Evolutionary conservation across 1,284 basidiomycete species (phyloP).

Genomic region (Amylostereum areolatum): DNA sequence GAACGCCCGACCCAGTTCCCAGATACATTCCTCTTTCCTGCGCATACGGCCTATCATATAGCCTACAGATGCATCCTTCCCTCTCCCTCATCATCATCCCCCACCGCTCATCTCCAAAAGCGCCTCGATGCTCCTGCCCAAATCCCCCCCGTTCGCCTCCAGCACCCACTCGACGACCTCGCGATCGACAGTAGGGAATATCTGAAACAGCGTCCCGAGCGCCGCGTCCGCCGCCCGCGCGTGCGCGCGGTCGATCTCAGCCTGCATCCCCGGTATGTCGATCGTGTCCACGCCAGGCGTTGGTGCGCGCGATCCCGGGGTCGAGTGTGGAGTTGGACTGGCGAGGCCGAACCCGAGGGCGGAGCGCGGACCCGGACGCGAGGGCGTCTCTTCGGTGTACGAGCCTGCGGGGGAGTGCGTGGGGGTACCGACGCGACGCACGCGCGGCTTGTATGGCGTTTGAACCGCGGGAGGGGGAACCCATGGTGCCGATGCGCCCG

Average conservation of each 20-base stretch:
- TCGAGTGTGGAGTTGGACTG: constrained; percentile 1
- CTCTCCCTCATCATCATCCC: no score
- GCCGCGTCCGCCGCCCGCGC: constrained; percentile 61
- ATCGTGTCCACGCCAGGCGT: constrained; percentile 46
- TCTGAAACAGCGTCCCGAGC: constrained; percentile 72
- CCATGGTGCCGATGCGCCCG: constrained; percentile 19
- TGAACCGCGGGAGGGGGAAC: constrained; percentile 38
- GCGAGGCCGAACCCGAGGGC: neutral
- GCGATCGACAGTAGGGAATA: constrained; percentile 76
- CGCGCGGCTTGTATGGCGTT: constrained; percentile 69
- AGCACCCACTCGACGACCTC: constrained; percentile 86
- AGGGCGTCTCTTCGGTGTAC: constrained; percentile 10
- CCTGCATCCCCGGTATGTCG: constrained; percentile 65
- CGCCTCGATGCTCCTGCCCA: constrained; percentile 85
- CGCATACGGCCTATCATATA: no score
- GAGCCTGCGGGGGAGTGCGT: constrained; percentile 16
- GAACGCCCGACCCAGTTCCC: no score
- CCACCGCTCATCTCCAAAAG: constrained; percentile 72
- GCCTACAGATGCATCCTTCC: no score
- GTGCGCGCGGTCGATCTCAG: constrained; percentile 75
- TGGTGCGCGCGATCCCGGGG: constrained; percentile 55
- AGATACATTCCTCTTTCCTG: no score
- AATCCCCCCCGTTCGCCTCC: constrained; percentile 82
- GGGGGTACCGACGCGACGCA: constrained; percentile 41
- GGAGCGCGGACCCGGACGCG: constrained; percentile 18